Evolutionary conservation across 345 rosid species (phyloP).

Genomic region (Brassica napus): Da-Ae NC_063435.1:26267501-26268000

Average conservation of each 20-base stretch:
- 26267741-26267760: neutral
- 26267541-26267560: neutral
- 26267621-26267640: neutral
- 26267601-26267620: neutral
- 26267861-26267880: neutral
- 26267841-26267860: neutral
- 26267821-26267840: neutral
- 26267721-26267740: neutral
- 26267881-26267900: conserved; percentile 6
- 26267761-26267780: neutral
- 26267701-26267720: neutral
- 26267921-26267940: neutral
- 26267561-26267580: neutral
- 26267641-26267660: neutral
- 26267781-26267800: neutral
- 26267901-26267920: conserved; percentile 13
- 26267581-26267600: neutral
- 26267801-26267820: neutral
- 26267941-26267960: neutral
- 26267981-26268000: neutral
- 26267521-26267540: too few relatives aligned
- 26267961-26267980: neutral
- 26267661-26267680: neutral
- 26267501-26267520: neutral
- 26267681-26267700: neutral